phyloP scores from a whole-genome alignment of 78 protist genomes.

The Dictyostelium capitatum region DNA sequence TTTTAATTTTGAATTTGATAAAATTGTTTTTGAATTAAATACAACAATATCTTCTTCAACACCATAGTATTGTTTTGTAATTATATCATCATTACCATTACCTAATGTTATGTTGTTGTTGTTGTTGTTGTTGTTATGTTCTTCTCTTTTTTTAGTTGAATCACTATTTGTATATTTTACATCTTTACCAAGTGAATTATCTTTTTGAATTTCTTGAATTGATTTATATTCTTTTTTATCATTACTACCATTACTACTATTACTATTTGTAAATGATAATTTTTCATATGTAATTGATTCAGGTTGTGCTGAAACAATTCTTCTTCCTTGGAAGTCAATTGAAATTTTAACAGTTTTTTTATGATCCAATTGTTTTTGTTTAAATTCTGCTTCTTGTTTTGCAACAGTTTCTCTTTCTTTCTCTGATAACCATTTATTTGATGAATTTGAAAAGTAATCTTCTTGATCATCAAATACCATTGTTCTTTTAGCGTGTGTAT shows the following conservation, averaged over 20 bases:
- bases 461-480: conserved; percentile 89
- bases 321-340: conserved; percentile 50
- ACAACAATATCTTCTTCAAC: conserved; percentile 64
- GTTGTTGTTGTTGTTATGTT: too few species aligned
- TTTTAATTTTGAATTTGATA: neutral
- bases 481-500: conserved; percentile 82
- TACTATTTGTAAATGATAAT: conserved; percentile 9
- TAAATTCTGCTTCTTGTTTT: conserved; percentile 30
- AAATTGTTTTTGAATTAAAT: conserved; percentile 10
- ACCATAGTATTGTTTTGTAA: conserved; percentile 72
- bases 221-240: conserved; percentile 4
- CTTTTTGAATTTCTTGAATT: neutral
- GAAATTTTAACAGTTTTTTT: conserved; percentile 31
- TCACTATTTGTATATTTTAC: neutral
- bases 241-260: neutral
- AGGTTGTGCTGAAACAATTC: conserved; percentile 22
- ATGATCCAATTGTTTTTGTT: conserved; percentile 23
- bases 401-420: conserved; percentile 65
- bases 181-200: conserved; percentile 2
- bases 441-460: conserved; percentile 67
- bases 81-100: conserved; percentile 5
- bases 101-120: neutral
- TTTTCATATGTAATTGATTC: conserved; percentile 3
- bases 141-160: neutral
- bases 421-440: conserved; percentile 75